Evolutionary conservation across 2,329 filamentous ascomycete species (phyloP).

Genomic region (Aspergillus pseudonomiae): DNA sequence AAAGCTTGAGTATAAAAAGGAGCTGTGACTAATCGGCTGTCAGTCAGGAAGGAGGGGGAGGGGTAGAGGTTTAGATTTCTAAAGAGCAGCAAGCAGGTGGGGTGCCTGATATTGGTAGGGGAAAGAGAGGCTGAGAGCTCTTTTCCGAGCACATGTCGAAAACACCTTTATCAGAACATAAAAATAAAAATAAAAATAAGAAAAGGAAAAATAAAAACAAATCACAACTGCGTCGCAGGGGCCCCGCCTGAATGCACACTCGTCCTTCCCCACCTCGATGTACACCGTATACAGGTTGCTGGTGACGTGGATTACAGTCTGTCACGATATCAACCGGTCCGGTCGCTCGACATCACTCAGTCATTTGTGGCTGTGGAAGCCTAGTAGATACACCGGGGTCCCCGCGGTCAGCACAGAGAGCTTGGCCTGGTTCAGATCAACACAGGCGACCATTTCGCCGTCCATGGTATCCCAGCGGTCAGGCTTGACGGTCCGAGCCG

Average conservation of each 20-base stretch:
- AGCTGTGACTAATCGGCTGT: conserved; percentile 6
- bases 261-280: conserved; percentile 22
- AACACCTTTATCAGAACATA: conserved; percentile 27
- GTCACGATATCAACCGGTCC: conserved; percentile 32
- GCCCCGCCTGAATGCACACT: conserved; percentile 32
- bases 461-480: conserved; percentile 19
- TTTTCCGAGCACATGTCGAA: conserved; percentile 22
- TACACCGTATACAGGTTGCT: conserved; percentile 23
- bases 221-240: conserved; percentile 12
- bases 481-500: conserved; percentile 34
- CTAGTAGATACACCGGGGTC: conserved; percentile 23
- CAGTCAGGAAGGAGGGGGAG: conserved; percentile 18
- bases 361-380: conserved; percentile 33
- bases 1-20: conserved; percentile 1
- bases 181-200: not conserved
- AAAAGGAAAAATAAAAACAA: not conserved
- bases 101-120: conserved; percentile 20
- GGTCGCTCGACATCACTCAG: conserved; percentile 28
- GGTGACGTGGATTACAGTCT: conserved; percentile 37
- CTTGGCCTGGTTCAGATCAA: conserved; percentile 14
- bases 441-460: conserved; percentile 22
- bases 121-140: conserved; percentile 22
- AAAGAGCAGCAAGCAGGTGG: conserved; percentile 20
- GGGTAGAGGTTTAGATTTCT: conserved; percentile 16
- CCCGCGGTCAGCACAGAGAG: conserved; percentile 14